These are phyloP conservation scores for Diaporthe aspalathi DNA, from an alignment of 2,329 filamentous ascomycete genomes.

Conservation along the genomic window DNA sequence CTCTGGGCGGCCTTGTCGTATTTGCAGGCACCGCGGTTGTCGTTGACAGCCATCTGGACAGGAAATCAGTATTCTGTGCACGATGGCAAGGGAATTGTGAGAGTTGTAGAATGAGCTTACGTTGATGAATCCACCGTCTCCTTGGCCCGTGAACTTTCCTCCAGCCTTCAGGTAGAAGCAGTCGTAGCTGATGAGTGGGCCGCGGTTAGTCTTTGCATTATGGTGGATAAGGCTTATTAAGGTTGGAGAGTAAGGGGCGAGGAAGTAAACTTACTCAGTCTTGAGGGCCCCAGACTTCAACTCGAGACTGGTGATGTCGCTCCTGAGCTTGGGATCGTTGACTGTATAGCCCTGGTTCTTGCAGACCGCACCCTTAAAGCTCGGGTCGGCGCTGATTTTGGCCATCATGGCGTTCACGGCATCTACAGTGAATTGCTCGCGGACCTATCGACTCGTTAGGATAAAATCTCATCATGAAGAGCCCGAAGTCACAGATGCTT, in stretches of 20 bases:
- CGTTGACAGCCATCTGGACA: neutral
- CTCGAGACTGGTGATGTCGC: neutral
- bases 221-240: neutral
- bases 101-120: neutral
- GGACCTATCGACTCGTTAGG: neutral
- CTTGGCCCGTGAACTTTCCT: neutral
- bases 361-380: neutral
- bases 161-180: constrained; percentile 1
- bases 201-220: neutral
- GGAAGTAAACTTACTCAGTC: neutral
- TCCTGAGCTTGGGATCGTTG: neutral
- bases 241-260: neutral
- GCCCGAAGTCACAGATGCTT: neutral
- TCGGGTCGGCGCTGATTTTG: neutral
- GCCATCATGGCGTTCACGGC: neutral
- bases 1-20: neutral
- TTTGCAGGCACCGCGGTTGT: neutral
- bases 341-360: neutral
- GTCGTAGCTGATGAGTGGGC: neutral
- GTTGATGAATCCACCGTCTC: neutral
- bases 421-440: neutral
- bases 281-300: neutral
- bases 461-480: neutral
- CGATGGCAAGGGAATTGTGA: neutral
- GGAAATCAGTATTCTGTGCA: neutral